Conservation (phyloP, 164 flowering plant genomes). For the Litsea cubeba region DNA sequence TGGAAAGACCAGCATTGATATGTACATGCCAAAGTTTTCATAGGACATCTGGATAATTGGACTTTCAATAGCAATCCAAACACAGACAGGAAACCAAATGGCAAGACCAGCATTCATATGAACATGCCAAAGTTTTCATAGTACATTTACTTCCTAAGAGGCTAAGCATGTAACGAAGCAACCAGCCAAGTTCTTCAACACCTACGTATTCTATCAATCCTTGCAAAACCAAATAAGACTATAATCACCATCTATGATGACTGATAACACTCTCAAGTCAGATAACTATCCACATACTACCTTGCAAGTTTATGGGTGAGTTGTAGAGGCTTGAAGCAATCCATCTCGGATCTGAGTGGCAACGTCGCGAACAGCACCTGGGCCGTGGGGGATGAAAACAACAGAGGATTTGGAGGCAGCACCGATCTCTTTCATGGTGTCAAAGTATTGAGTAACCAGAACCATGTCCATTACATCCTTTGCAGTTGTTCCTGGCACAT, state of each 20-base stretch:
- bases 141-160: not conserved
- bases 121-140: no score
- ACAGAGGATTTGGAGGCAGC: conserved; percentile 73
- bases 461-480: conserved; percentile 93
- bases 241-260: not conserved
- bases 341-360: conserved; percentile 71
- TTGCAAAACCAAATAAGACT: not conserved
- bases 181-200: not conserved
- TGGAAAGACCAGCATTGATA: not conserved
- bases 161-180: not conserved
- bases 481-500: conserved; percentile 71
- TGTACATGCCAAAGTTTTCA: not conserved
- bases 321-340: conserved; percentile 46
- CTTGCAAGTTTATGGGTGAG: not conserved
- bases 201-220: not conserved
- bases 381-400: conserved; percentile 89
- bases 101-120: not conserved
- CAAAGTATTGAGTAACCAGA: conserved; percentile 75
- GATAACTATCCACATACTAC: not conserved
- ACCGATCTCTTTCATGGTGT: conserved; percentile 84
- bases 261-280: not conserved
- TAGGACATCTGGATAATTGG: not conserved
- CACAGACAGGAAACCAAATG: not conserved
- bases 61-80: not conserved
- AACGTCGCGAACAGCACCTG: conserved; percentile 72